Evolutionary conservation across 129 eudicot species (phyloP), one percentile per base, ranked within the genome.

Genomic region (Tanacetum coccineum): DNA sequence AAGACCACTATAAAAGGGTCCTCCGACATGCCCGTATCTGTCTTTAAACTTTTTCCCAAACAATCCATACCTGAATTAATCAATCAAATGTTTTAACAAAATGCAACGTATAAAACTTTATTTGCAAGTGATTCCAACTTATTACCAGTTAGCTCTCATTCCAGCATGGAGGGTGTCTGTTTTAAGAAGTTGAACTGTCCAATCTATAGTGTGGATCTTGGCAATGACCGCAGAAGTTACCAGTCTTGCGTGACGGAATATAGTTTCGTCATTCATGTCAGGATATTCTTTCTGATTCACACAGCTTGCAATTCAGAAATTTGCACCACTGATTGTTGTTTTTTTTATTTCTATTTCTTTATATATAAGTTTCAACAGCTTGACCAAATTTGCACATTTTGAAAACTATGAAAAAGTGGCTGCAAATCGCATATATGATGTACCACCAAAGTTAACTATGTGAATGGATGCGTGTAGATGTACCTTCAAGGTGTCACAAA

Each of bases 131-230:
- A 66, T 50, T 30, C 32, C 6, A 55, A 36, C 25, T 19, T 8
- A 0, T 62, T 81, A 85, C 93, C 88, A 82, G 54, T 86, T 83
- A 30, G 63, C 82, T 15, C 84, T 74, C 92, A 85, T 85, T 68
- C 78, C 87, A 0, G 78, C 92, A 15, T 10, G 73, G 55, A 85
- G 78, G 17, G 74, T 80, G 64, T 85, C 85, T 0, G 81, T 85
- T 62, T 82, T 85, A 13, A 82, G 87, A 55, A 82, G 92, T 73
- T 85, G 87, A 54, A 85, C 75, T 3, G 92, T 85, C 92, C 92
- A 85, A 77, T 85, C 92, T 42, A 85, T 85, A 30, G 92, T 85
- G 81, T 85, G 92, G 15, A 85, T 66, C 71, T 85, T 85, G 14
- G 92, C 92, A 12, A 85, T 82, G 3, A 85, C 87, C 0, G 92